Evolutionary conservation across 2,329 filamentous ascomycete genomes (phyloP), one percentile per base, ranked within the genome.

Genomic region (Fusarium drepaniforme): DNA sequence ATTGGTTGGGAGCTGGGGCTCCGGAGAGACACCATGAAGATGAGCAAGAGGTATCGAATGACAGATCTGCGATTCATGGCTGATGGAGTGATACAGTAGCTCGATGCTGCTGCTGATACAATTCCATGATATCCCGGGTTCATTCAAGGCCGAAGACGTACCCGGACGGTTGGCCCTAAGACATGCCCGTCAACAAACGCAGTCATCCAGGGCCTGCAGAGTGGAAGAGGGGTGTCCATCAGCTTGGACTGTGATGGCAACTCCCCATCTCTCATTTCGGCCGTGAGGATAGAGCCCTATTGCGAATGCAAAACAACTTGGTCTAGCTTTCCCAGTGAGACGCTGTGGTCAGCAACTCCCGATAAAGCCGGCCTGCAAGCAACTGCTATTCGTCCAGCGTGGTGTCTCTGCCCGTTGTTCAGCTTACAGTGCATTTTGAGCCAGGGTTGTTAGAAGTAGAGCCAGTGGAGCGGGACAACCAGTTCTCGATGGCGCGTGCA

Each of bases 101-200:
- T 51, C 18, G 8, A 18, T 51, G 9, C 3, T 18, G 16, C 9
- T 30, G 9, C 6, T 1, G n/a, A 30, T 12, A 9, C 25, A 23
- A 21, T 12, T 44, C n/a, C 2, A 21, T 18, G 11, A 5, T 8
- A n/a, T 8, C 13, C 3, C 0, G 38, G 38, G 4, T 18, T 18
- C 23, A 25, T 16, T 28, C 23, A 15, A 11, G 15, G 3, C 44
- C 15, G 23, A 28, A 51, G 46, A 3, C 23, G 23, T 16, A 4
- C 15, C 5, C 5, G 2, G 23, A 51, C 9, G 8, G 33, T 4
- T 33, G 33, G 33, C 33, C 33, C 33, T 13, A 33, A 13, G 33
- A 11, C 5, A 6, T 3, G 1, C 9, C 1, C 28, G n/a, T 40
- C 38, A n/a, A n/a, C 3, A 3, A n/a, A 8, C 2, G 4, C 13